Base-by-base conservation (phyloP, 306 rosid species). In the Malus fusca region DNA sequence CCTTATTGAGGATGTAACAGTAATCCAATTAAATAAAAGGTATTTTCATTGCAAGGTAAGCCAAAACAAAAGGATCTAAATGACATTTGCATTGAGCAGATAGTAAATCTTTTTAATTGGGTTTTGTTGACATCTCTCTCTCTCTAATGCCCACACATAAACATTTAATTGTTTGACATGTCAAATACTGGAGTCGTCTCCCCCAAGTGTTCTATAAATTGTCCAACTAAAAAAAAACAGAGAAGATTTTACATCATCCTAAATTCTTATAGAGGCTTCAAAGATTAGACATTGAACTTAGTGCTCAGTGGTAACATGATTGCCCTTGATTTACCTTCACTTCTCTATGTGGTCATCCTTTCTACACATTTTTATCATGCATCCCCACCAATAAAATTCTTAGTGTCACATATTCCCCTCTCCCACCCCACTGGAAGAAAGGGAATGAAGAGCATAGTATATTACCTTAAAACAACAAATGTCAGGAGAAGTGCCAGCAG, bases 391-490 rank as follows among this genome's bases (percentile, higher is more conserved):
- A 22, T 5, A 4, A 37, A 66, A 22, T 23, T 42, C 3, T 40
- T 10, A 21, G 35, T 9, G 21, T 55, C 69, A 42, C 15, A 59
- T 73, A 21, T 37, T 66, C 33, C 74, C 43, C 53, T 22, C 44
- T 28, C 43, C 67, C 13, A 23, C 31, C 46, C 74, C 59, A 68
- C 31, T 8, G 48, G 25, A 33, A 65, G 75, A 25, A 11, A 52
- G 68, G 68, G 60, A 55, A 75, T 28, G 4, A 23, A 75, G 17
- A 68, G 60, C 61, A 79, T 56, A 5, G 37, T 67, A 21, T 40
- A 75, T 75, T 90, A 96, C 99, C 84, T 80, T 87, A 84, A 87
- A 89, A 77, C 77, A 68, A 86, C 99, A 81, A 74, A 92, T 89
- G 78, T 84, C 82, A 21, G 86, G 64, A 67, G 79, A 72, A 58